A percentile compares a stretch with the other conserved stretches of the same genome.
Evolutionary conservation across 2,329 filamentous ascomycete species (phyloP).

Genomic region (Neonectria faginata): DNA sequence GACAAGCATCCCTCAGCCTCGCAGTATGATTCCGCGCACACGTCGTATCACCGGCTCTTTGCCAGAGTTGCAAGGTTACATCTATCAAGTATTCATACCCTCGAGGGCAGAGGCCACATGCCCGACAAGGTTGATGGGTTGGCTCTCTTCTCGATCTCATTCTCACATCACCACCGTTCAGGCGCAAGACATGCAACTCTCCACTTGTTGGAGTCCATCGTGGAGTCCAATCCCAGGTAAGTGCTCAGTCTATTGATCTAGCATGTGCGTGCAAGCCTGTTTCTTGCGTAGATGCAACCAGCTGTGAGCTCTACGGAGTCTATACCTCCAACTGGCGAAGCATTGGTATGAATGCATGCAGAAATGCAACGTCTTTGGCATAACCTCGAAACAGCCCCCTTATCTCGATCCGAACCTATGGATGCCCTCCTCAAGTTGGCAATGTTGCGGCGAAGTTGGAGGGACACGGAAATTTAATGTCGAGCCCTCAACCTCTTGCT

Average conservation of each 20-base stretch:
- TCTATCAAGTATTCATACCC: background rate
- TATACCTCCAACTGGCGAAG: background rate
- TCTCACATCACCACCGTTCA: background rate
- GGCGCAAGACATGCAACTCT: slow-evolving; percentile 1
- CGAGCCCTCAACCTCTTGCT: background rate
- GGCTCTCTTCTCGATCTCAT: background rate
- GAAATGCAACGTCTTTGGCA: slow-evolving; percentile 5
- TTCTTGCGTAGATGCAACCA: background rate
- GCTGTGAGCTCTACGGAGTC: background rate
- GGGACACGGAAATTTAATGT: background rate
- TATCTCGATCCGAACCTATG: background rate
- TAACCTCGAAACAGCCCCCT: background rate
- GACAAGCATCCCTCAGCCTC: slow-evolving; percentile 4
- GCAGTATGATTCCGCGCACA: slow-evolving; percentile 1
- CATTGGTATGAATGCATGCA: background rate
- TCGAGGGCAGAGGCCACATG: slow-evolving; percentile 5
- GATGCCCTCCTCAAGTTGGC: background rate
- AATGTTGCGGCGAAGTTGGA: background rate
- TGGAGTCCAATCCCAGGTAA: slow-evolving; percentile 8
- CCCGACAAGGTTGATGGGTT: background rate
- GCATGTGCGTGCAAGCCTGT: slow-evolving; percentile 10
- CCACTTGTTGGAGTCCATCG: background rate
- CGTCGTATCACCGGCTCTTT: slow-evolving; percentile 3
- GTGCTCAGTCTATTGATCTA: slow-evolving; percentile 16
- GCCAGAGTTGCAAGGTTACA: background rate